Evolutionary conservation across 441 rosid genomes (phyloP).

Genomic region (Gossypium davidsonii): DNA sequence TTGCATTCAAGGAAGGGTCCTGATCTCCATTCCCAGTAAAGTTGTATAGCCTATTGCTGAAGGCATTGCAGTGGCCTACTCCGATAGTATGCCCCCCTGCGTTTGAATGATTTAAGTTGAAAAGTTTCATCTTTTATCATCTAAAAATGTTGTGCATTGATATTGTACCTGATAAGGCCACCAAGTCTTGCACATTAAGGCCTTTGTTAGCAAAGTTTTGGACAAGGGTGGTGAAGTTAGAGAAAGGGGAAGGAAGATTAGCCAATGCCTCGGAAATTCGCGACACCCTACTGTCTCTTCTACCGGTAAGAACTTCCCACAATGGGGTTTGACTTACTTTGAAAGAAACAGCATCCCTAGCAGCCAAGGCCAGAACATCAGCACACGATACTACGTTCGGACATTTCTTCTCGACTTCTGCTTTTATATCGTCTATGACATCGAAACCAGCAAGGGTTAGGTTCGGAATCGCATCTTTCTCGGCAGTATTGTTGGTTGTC

Average conservation of each 20-base stretch:
- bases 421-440: slow-evolving; percentile 51
- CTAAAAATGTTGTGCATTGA: not conserved
- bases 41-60: slow-evolving; percentile 51
- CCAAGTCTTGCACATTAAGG: slow-evolving; percentile 49
- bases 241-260: slow-evolving; percentile 44
- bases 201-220: slow-evolving; percentile 26
- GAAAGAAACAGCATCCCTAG: slow-evolving; percentile 56
- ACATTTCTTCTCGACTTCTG: slow-evolving; percentile 43
- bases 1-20: slow-evolving; percentile 39
- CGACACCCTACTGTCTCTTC: slow-evolving; percentile 63
- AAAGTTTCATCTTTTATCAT: too few species aligned
- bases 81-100: slow-evolving; percentile 64
- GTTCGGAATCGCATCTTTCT: slow-evolving; percentile 53
- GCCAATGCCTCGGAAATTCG: slow-evolving; percentile 25
- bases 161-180: slow-evolving; percentile 48
- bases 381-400: slow-evolving; percentile 65
- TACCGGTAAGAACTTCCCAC: slow-evolving; percentile 66
- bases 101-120: not conserved
- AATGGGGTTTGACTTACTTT: slow-evolving; percentile 33
- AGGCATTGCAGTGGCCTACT: slow-evolving; percentile 35
- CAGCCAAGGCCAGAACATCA: slow-evolving; percentile 47
- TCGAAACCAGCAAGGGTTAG: slow-evolving; percentile 38
- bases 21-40: slow-evolving; percentile 54
- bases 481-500: slow-evolving; percentile 30
- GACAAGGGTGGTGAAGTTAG: slow-evolving; percentile 34